phyloP scores from a whole-genome alignment of 768 basidiomycete species.

The Hericium alpestre region DNA sequence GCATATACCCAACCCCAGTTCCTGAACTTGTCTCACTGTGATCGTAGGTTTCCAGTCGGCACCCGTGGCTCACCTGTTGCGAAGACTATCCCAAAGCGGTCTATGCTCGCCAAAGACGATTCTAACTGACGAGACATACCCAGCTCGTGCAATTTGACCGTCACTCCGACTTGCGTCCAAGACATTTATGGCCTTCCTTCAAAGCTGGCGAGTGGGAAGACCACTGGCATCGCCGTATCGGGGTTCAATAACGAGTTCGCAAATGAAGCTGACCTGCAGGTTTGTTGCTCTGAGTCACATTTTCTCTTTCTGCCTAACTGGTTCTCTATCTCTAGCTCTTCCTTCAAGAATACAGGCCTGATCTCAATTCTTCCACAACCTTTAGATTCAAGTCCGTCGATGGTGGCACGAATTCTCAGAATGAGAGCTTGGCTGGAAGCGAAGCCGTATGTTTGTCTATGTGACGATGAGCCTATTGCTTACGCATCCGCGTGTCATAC shows the following conservation, averaged over 20 bases:
- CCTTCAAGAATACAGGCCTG: conserved; percentile 20
- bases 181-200: background rate
- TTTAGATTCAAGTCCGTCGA: conserved; percentile 28
- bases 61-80: background rate
- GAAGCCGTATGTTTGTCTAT: conserved; percentile 22
- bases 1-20: background rate
- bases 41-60: background rate
- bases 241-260: background rate
- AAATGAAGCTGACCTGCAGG: background rate
- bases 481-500: background rate
- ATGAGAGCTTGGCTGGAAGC: conserved; percentile 19
- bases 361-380: conserved; percentile 22
- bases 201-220: background rate
- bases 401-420: conserved; percentile 25
- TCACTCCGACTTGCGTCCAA: conserved; percentile 1
- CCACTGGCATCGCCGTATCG: background rate
- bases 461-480: background rate
- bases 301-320: too few relatives aligned
- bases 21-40: background rate
- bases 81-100: background rate
- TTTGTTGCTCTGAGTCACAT: background rate
- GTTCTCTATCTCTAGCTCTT: conserved; percentile 10
- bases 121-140: background rate
- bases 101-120: background rate
- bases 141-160: background rate